A percentile compares a stretch with the other conserved stretches of the same genome.
phyloP scores from a whole-genome alignment of 108 stramenopile species.

The Cyclotella distinguenda region DNA sequence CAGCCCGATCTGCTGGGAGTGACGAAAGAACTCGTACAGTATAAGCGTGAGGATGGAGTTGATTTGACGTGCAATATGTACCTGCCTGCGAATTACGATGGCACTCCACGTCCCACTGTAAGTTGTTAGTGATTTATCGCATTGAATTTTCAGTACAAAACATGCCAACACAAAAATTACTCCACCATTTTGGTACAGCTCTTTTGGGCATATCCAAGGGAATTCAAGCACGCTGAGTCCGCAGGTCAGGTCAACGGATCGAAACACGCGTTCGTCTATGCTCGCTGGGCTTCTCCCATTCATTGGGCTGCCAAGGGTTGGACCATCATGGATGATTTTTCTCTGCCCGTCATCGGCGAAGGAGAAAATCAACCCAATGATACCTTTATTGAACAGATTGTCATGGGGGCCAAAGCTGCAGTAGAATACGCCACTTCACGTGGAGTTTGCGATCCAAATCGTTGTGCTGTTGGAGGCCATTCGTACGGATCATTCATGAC shows the following conservation, averaged over 20 bases:
- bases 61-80: slow-evolving; percentile 52
- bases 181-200: slow-evolving; percentile 12
- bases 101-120: slow-evolving; percentile 42
- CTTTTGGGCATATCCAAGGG: slow-evolving; percentile 56
- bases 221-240: slow-evolving; percentile 46
- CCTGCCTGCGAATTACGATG: slow-evolving; percentile 49
- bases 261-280: slow-evolving; percentile 41
- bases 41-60: slow-evolving; percentile 51
- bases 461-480: slow-evolving; percentile 56
- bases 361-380: slow-evolving; percentile 54
- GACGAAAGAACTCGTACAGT: slow-evolving; percentile 45
- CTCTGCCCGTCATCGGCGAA: slow-evolving; percentile 48
- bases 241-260: slow-evolving; percentile 52
- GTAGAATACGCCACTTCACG: slow-evolving; percentile 44
- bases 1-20: slow-evolving; percentile 52
- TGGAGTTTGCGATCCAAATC: slow-evolving; percentile 45
- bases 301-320: slow-evolving; percentile 54
- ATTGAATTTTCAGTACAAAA: neutral
- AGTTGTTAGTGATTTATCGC: neutral
- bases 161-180: no score
- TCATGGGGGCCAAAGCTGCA: slow-evolving; percentile 49
- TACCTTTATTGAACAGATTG: slow-evolving; percentile 54
- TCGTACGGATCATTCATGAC: slow-evolving; percentile 59
- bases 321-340: slow-evolving; percentile 51
- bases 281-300: slow-evolving; percentile 50